phyloP scores from a whole-genome alignment of 2,329 filamentous ascomycete genomes.

The Sclerotinia borealis region DNA sequence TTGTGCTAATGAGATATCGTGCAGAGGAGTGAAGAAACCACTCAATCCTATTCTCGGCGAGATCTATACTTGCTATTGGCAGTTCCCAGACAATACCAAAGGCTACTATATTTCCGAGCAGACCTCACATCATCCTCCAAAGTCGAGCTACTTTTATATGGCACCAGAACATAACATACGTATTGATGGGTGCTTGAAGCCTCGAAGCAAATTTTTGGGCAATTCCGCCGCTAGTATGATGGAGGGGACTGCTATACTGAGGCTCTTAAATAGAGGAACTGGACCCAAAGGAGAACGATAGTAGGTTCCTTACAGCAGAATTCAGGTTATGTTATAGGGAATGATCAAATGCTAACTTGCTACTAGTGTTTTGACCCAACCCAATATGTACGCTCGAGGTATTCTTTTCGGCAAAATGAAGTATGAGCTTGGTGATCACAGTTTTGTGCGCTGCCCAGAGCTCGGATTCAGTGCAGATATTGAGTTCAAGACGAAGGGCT shows the following conservation, averaged over 20 bases:
- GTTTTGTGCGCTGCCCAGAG: constrained; percentile 86
- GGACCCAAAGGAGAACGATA: constrained; percentile 74
- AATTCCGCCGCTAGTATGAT: constrained; percentile 98
- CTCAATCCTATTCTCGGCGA: constrained; percentile 95
- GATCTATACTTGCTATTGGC: constrained; percentile 93
- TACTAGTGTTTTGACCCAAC: constrained; percentile 71
- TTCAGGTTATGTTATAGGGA: background rate
- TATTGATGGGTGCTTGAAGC: constrained; percentile 93
- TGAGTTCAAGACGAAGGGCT: constrained; percentile 98
- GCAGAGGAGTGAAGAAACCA: constrained; percentile 93
- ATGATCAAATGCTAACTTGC: background rate
- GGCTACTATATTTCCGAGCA: constrained; percentile 98
- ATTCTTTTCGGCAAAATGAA: constrained; percentile 99
- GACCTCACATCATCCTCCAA: constrained; percentile 95
- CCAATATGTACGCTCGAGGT: constrained; percentile 97
- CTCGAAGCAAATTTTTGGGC: constrained; percentile 87
- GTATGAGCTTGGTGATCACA: constrained; percentile 95
- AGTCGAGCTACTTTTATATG: constrained; percentile 99
- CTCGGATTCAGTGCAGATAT: constrained; percentile 81
- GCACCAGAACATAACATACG: constrained; percentile 88
- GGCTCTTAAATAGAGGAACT: constrained; percentile 70
- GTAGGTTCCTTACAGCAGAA: background rate
- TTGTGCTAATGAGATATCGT: background rate
- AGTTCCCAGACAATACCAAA: constrained; percentile 73
- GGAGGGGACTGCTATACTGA: constrained; percentile 89